phyloP scores from a whole-genome alignment of 2,329 filamentous ascomycete genomes.

The Lachnellula arida region DNA sequence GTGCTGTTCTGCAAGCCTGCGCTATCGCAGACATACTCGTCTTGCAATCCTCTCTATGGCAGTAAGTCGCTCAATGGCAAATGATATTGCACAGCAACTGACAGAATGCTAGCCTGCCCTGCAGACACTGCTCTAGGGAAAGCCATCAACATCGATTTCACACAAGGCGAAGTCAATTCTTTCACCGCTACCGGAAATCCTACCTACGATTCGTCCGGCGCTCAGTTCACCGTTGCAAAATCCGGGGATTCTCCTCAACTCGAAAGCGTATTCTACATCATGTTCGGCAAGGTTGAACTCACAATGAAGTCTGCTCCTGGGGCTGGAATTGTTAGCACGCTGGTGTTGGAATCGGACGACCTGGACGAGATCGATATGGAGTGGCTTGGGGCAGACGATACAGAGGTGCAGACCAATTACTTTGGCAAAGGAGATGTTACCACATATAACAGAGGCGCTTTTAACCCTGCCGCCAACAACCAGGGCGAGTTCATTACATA shows the following conservation, averaged over 20 bases:
- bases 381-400: conserved; percentile 76
- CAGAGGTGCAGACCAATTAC: conserved; percentile 91
- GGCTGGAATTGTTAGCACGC: conserved; percentile 85
- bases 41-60: conserved; percentile 48
- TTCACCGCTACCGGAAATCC: conserved; percentile 68
- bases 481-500: conserved; percentile 80
- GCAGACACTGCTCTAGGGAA: conserved; percentile 76
- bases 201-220: conserved; percentile 72
- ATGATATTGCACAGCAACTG: conserved; percentile 7
- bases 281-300: conserved; percentile 91
- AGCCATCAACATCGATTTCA: conserved; percentile 81
- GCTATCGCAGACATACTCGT: conserved; percentile 48
- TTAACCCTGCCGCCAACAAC: conserved; percentile 63
- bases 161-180: conserved; percentile 68
- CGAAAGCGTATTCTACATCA: conserved; percentile 92
- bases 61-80: conserved; percentile 26
- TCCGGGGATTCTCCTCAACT: conserved; percentile 83
- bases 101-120: conserved; percentile 52
- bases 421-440: conserved; percentile 88
- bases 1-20: conserved; percentile 13
- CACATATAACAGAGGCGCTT: conserved; percentile 82
- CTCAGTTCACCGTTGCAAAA: conserved; percentile 70
- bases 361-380: conserved; percentile 98
- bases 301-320: conserved; percentile 83
- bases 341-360: conserved; percentile 85